phyloP scores from a whole-genome alignment of 768 basidiomycete genomes.

The Russula abietina region DNA sequence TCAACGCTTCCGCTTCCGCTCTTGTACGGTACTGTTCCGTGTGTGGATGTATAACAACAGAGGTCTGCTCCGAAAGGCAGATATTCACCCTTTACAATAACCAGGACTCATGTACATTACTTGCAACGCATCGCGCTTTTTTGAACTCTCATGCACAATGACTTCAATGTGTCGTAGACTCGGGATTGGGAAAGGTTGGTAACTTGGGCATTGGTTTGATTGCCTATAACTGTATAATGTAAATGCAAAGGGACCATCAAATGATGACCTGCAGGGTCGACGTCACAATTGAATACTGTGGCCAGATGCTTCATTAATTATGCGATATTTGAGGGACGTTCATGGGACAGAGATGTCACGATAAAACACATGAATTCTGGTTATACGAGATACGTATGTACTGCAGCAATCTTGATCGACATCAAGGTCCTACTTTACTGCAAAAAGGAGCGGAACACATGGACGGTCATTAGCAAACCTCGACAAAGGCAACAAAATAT shows the following conservation, averaged over 20 bases:
- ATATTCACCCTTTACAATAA: not conserved
- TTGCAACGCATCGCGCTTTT: not conserved
- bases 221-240: not conserved
- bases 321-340: too few species aligned
- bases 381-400: not conserved
- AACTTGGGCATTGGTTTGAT: too few species aligned
- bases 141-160: not conserved
- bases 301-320: not conserved
- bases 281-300: not conserved
- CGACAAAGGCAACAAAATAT: not conserved
- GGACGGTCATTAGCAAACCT: not conserved
- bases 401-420: not conserved
- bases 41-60: not conserved
- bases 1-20: not conserved
- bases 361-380: not conserved
- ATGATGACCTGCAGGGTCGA: not conserved
- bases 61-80: not conserved
- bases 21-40: not conserved
- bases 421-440: not conserved
- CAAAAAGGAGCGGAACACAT: not conserved
- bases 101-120: not conserved
- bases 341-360: not conserved
- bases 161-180: not conserved
- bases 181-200: not conserved
- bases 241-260: not conserved